These are phyloP conservation scores for Neonectria magnoliae DNA, from an alignment of 2,329 filamentous ascomycete genomes.

Conservation along the genomic window DNA sequence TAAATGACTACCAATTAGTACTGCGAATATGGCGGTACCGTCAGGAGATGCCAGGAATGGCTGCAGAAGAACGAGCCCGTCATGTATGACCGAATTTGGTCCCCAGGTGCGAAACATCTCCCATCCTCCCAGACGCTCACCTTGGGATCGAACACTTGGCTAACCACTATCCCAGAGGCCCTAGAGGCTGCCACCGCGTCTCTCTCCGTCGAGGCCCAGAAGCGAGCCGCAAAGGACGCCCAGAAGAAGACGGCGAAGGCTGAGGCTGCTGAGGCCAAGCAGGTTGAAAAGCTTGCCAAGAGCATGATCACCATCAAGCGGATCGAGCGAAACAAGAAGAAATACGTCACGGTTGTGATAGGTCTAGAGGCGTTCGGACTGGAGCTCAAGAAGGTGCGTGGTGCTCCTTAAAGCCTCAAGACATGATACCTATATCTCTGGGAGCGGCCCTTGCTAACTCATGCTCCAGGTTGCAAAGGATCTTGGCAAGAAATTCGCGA, in stretches of 20 bases:
- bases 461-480: slow-evolving; percentile 78
- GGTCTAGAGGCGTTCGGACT: slow-evolving; percentile 91
- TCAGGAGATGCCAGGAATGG: slow-evolving; percentile 98
- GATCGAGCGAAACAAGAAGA: slow-evolving; percentile 97
- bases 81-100: slow-evolving; percentile 85
- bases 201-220: slow-evolving; percentile 89
- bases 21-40: slow-evolving; percentile 97
- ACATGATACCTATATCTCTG: not conserved
- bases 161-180: slow-evolving; percentile 65
- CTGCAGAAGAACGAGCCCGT: slow-evolving; percentile 77
- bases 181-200: slow-evolving; percentile 85
- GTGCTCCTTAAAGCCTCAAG: slow-evolving; percentile 1
- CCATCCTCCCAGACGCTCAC: not conserved
- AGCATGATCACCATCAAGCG: slow-evolving; percentile 92
- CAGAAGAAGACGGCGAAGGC: slow-evolving; percentile 97
- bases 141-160: slow-evolving; percentile 8
- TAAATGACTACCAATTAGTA: slow-evolving; percentile 70
- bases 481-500: slow-evolving; percentile 98
- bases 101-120: slow-evolving; percentile 69
- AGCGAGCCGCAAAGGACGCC: slow-evolving; percentile 94
- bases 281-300: slow-evolving; percentile 82
- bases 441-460: slow-evolving; percentile 25
- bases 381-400: slow-evolving; percentile 83
- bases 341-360: slow-evolving; percentile 92
- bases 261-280: slow-evolving; percentile 83